Percentiles rank a stretch among this genome's conserved stretches.
phyloP scores from a whole-genome alignment of 2,329 filamentous ascomycete genomes.

The Aspergillus phoenicis region DNA sequence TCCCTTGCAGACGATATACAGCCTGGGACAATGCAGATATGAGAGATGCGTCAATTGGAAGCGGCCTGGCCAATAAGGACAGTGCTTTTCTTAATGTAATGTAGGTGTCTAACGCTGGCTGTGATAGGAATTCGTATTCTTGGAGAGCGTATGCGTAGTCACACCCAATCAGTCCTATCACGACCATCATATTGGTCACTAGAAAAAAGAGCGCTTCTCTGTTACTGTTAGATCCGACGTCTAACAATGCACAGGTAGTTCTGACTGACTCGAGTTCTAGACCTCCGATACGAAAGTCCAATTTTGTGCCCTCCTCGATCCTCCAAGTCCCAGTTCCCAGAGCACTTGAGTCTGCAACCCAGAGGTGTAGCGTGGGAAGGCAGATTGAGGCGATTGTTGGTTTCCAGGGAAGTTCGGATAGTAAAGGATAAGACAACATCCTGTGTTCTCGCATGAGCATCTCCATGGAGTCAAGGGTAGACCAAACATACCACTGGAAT shows the following conservation, averaged over 20 bases:
- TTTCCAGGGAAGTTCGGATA: slow-evolving; percentile 60
- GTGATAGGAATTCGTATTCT: slow-evolving; percentile 19
- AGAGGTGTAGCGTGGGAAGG: slow-evolving; percentile 69
- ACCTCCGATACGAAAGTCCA: slow-evolving; percentile 61
- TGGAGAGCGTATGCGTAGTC: slow-evolving; percentile 70
- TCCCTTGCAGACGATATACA: slow-evolving; percentile 59
- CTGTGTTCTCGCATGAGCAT: background rate
- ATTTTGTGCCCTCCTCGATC: slow-evolving; percentile 68
- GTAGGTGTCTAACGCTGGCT: slow-evolving; percentile 27
- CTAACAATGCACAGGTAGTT: background rate
- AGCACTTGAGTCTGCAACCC: slow-evolving; percentile 71
- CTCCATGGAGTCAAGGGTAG: slow-evolving; percentile 50
- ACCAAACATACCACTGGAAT: slow-evolving; percentile 56
- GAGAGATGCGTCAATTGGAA: slow-evolving; percentile 58
- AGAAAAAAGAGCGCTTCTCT: slow-evolving; percentile 73
- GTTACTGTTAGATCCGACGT: background rate
- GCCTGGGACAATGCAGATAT: slow-evolving; percentile 63
- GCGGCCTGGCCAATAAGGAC: slow-evolving; percentile 30
- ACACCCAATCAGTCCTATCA: slow-evolving; percentile 68
- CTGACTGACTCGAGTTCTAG: slow-evolving; percentile 64
- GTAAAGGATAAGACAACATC: slow-evolving; percentile 57
- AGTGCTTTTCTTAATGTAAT: background rate
- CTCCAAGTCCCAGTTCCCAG: slow-evolving; percentile 71
- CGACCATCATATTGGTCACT: slow-evolving; percentile 68
- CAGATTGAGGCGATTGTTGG: slow-evolving; percentile 63